Evolutionary conservation across 139 green algal genomes (phyloP), one percentile per base, ranked within the genome.

Genomic region (Volvox reticuliferus): DNA sequence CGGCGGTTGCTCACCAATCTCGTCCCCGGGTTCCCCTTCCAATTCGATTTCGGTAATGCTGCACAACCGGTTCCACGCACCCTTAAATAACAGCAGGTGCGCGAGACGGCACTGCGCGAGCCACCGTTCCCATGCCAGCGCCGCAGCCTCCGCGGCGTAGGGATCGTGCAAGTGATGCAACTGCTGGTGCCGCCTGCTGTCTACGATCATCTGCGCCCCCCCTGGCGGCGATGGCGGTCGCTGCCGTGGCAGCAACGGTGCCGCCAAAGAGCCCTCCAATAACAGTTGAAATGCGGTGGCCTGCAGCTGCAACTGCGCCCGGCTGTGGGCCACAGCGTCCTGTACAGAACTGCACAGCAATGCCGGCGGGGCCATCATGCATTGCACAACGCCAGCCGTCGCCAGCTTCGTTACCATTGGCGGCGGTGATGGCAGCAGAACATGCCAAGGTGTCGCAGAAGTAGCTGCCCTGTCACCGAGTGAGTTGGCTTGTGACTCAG

Each of bases 291-390:
- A 88, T 84, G 97, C 93, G 77, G 94, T 65, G 95, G 98, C 89
- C 93, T 97, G 33, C 82, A 95, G 93, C 94, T 98, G 87, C 96
- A 98, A 94, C 90, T 97, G 35, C 92, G 89, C 79, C 94, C 98
- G 65, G 94, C 98, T 87, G 94, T 91, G 77, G 13, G 87, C 87
- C 5, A 91, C 76, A 0, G 87, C 87, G 17, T 91, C 87, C 6
- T 44, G 22, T 21, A 77, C 61, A 1, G 76, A 86, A 32, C 1
- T 26, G 50, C 87, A 91, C 61, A 85, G 61, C 76, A 91, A 55
- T 13, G 35, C 30, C 61, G 87, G 76, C 87, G 87, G 87, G 20
- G 71, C 71, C 0, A 32, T 22, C 14, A 22, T 30, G 35, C 79
- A 55, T 26, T n/a, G 50, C 30, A 63, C 81, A 21, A 1, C 1